Evolutionary conservation across 345 rosid genomes (phyloP), one percentile per base, ranked within the genome.

Genomic region (Eucalyptus cloeziana): DNA sequence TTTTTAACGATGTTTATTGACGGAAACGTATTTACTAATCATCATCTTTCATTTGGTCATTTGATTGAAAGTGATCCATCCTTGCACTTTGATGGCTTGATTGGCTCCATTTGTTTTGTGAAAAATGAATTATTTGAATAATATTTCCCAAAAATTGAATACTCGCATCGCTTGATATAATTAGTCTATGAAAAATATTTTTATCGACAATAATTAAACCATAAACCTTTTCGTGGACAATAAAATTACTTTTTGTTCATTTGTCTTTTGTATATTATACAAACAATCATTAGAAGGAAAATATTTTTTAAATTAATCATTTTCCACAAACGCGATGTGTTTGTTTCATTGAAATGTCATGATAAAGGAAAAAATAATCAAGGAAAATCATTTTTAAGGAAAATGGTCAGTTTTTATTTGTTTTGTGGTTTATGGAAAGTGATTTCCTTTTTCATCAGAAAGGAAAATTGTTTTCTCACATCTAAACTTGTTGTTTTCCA

Each of bases 151-250:
- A 15, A 67, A 67, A 56, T 56, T 2, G 30, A 22, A 56, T 24
- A 10, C 5, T 52, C 21, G 10, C 58, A 52, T 52, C 1, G 0
- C 58, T 19, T 3, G 22, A 8, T 7, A 52, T 56, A 56, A 2
- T 22, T 24, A 56, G 13, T 56, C 0, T 6, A 56, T 24, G 62
- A 24, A 56, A 56, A 56, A 56, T 56, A 0, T 56, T 24, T 56
- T 56, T 1, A 56, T 56, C 3, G 2, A 24, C 0, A 0, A 56
- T 24, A 24, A 2, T 22, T 56, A 8, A 9, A 9, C 5, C 4
- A 56, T 56, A 56, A 56, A 24, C 1, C 30, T 56, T 56, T 56
- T 56, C 3, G 3, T 56, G 62, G 62, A 56, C 30, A 10, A 56
- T 56, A 56, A 24, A 24, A 10, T 9, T 9, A 4, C 12, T 56